Evolutionary conservation across 2,329 filamentous ascomycete genomes (phyloP).

Genomic region (Fusarium sarcochroum): DNA sequence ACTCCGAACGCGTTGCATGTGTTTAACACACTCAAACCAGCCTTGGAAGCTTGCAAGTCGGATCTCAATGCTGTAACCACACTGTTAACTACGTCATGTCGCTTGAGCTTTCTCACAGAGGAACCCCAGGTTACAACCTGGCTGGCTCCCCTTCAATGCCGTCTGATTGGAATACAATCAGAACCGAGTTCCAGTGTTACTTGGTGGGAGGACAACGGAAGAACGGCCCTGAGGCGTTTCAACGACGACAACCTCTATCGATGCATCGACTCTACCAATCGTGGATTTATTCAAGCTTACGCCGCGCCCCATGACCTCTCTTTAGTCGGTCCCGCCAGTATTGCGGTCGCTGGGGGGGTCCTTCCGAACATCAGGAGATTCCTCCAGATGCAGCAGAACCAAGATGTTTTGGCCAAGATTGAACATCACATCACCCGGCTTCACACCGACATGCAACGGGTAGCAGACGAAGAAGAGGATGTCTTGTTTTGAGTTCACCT

Average conservation of each 20-base stretch:
- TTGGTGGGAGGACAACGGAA: neutral
- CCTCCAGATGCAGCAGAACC: neutral
- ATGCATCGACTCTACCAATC: neutral
- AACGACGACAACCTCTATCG: neutral
- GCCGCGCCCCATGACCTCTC: too few species aligned
- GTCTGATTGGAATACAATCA: neutral
- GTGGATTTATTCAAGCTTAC: rapidly evolving
- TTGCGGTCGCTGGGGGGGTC: too few species aligned
- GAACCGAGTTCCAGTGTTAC: neutral
- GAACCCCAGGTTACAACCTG: neutral
- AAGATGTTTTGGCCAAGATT: neutral
- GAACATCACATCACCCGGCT: neutral
- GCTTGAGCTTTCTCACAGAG: neutral
- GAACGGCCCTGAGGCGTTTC: neutral
- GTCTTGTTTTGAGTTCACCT: too few species aligned
- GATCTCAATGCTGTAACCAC: neutral
- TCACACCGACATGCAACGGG: neutral
- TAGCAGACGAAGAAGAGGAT: too few species aligned
- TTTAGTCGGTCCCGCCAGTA: too few species aligned
- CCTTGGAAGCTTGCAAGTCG: neutral
- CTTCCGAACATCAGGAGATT: neutral
- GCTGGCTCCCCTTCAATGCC: neutral
- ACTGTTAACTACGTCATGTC: neutral
- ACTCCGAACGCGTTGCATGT: neutral
- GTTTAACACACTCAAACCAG: neutral